Conservation (phyloP, 2,329 filamentous ascomycete species). For the Nannizziopsis barbatae region DNA sequence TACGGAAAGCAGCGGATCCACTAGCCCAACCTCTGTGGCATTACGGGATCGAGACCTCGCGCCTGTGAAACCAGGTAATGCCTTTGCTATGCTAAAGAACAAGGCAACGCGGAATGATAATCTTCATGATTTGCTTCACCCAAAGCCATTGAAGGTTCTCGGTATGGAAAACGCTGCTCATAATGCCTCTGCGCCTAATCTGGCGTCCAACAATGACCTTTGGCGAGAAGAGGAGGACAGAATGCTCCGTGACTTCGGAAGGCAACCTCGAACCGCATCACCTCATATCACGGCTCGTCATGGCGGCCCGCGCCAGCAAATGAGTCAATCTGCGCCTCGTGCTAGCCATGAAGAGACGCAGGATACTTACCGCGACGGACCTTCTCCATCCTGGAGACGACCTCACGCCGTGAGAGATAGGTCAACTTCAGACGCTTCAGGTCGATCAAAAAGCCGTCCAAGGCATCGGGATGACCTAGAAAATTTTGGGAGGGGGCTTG, state of each 20-base stretch:
- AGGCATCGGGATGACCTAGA: conserved; percentile 44
- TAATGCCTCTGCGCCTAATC: conserved; percentile 29
- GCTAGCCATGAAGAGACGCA: conserved; percentile 27
- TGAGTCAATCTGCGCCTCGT: conserved; percentile 15
- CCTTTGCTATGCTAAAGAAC: conserved; percentile 36
- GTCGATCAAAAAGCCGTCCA: conserved; percentile 45
- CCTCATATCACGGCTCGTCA: conserved; percentile 25
- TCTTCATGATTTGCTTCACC: conserved; percentile 22
- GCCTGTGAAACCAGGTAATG: conserved; percentile 29
- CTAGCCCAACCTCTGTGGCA: conserved; percentile 30
- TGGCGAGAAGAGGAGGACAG: conserved; percentile 32
- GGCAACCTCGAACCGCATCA: conserved; percentile 30
- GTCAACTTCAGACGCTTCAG: conserved; percentile 44
- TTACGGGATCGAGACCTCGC: conserved; percentile 20
- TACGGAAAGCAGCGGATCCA: conserved; percentile 31
- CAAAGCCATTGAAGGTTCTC: conserved; percentile 34
- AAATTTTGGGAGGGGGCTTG: conserved; percentile 39
- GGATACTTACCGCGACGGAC: conserved; percentile 27
- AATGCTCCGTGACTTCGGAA: conserved; percentile 22
- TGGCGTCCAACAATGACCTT: conserved; percentile 24
- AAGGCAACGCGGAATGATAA: conserved; percentile 29
- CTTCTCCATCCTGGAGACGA: conserved; percentile 30
- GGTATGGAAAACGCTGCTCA: conserved; percentile 25
- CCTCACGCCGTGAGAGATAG: conserved; percentile 37
- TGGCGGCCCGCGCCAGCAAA: conserved; percentile 10